A percentile compares a stretch with the other conserved stretches of the same genome.
phyloP scores from a whole-genome alignment of 2,329 filamentous ascomycete species.

The Tolypocladium ovalisporum region DNA sequence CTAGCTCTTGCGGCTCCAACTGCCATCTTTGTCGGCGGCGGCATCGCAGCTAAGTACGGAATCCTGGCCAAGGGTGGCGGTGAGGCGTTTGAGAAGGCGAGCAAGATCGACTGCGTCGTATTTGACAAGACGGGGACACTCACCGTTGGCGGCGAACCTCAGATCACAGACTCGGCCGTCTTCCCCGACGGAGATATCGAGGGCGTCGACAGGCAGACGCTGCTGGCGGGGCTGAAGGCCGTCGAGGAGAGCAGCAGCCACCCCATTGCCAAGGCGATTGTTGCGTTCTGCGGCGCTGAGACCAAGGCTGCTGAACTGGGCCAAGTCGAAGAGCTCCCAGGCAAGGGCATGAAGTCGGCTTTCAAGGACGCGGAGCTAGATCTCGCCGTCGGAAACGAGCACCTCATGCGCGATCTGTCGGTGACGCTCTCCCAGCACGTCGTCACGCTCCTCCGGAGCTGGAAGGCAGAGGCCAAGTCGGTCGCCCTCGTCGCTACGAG shows the following conservation, averaged over 20 bases:
- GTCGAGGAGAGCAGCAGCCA: slow-evolving; percentile 66
- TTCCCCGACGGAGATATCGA: slow-evolving; percentile 19
- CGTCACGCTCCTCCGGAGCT: slow-evolving; percentile 31
- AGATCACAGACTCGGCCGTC: slow-evolving; percentile 45
- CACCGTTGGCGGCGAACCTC: slow-evolving; percentile 61
- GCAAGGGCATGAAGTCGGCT: slow-evolving; percentile 56
- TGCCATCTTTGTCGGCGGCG: slow-evolving; percentile 73
- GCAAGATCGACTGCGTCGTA: slow-evolving; percentile 64
- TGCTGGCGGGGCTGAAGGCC: slow-evolving; percentile 45
- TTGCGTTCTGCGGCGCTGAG: slow-evolving; percentile 43
- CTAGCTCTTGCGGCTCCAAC: slow-evolving; percentile 78
- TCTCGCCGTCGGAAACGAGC: slow-evolving; percentile 62
- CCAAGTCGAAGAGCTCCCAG: slow-evolving; percentile 55
- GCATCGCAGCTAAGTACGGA: slow-evolving; percentile 66
- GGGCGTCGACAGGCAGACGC: slow-evolving; percentile 12
- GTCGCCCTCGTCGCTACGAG: slow-evolving; percentile 47
- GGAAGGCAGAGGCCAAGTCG: slow-evolving; percentile 55
- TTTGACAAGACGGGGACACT: slow-evolving; percentile 87
- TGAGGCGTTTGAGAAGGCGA: slow-evolving; percentile 78
- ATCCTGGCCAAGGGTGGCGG: slow-evolving; percentile 78
- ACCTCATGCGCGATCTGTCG: slow-evolving; percentile 45
- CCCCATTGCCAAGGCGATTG: slow-evolving; percentile 61
- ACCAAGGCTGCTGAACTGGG: slow-evolving; percentile 22
- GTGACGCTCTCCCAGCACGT: slow-evolving; percentile 27
- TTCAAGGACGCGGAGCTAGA: slow-evolving; percentile 31